phyloP scores from a whole-genome alignment of 225 moss, liverwort and hornwort genomes.

The Neckera pumila region DNA sequence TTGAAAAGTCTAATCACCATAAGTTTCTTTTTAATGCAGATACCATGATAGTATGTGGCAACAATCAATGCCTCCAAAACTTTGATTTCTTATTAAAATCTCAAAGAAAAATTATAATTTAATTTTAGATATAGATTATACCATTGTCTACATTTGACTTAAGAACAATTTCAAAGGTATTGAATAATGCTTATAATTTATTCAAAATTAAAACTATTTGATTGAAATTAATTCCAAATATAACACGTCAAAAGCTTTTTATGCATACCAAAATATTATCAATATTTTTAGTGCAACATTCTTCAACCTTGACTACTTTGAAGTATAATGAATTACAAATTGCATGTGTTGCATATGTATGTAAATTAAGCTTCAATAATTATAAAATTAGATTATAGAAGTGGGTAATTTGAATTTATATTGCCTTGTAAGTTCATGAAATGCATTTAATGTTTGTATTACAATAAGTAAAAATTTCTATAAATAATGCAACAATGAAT shows the following conservation, averaged over 20 bases:
- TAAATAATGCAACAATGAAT: neutral
- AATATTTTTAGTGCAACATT: neutral
- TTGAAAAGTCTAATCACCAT: neutral
- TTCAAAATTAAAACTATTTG: neutral
- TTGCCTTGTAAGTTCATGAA: neutral
- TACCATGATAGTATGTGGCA: no score
- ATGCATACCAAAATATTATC: neutral
- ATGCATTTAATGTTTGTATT: neutral
- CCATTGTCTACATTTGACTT: neutral
- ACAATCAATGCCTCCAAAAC: neutral
- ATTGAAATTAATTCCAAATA: neutral
- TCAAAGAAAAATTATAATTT: no score
- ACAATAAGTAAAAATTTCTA: fast-evolving
- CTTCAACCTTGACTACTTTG: neutral
- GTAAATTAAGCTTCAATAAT: neutral
- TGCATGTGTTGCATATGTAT: neutral
- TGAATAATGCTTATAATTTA: neutral
- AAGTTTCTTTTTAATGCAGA: neutral
- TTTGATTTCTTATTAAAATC: neutral
- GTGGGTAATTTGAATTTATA: neutral
- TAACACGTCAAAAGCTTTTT: neutral
- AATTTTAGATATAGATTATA: neutral
- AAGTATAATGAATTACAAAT: neutral
- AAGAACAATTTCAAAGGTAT: neutral
- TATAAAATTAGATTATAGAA: neutral